Evolutionary conservation across 2,329 filamentous ascomycete genomes (phyloP), one percentile per base, ranked within the genome.

Genomic region (Alternaria atra): DNA sequence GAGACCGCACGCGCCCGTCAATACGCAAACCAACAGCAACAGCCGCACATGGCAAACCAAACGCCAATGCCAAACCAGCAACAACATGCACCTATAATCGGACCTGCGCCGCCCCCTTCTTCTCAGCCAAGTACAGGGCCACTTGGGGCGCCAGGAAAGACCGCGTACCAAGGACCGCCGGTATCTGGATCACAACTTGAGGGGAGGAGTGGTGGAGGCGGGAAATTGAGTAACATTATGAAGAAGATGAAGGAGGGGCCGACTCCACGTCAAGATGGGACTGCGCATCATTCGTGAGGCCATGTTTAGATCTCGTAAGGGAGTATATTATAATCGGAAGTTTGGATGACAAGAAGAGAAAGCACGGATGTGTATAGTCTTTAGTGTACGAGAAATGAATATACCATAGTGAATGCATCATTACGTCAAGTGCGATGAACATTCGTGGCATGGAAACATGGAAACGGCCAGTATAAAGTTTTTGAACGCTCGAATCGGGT

Each of bases 161-260:
- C 60, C 13, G 47, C 68, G 35, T 69, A 69, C 29, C 32, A 47
- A 25, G 70, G 68, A 1, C 68, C 73, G 25, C 58, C 69, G 8
- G 68, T 75, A 2, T 68, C 67, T 44, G 70, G 69, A 2, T 67
- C 67, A 3, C 70, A 73, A 39, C 51, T 69, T 27, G 72, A 76
- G 51, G 64, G 70, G 5, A 23, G 61, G 17, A 63, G 64, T 46
- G 59, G 61, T 23, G 56, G 64, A n/a, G 68, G 65, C 4, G 67
- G 72, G 8, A 75, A 68, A 44, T 43, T 78, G 55, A 74, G 69
- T n/a, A 70, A 70, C 15, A 69, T 77, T 5, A 67, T 77, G 67
- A 73, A 71, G 67, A 78, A 75, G 63, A 71, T 77, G 66, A 75
- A 73, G 55, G 71, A 74, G 47, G 72, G 73, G 5, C 68, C 71